These are phyloP conservation scores for Phytophthora idaei DNA, from an alignment of 352 stramenopile genomes.

Conservation along the genomic window DNA sequence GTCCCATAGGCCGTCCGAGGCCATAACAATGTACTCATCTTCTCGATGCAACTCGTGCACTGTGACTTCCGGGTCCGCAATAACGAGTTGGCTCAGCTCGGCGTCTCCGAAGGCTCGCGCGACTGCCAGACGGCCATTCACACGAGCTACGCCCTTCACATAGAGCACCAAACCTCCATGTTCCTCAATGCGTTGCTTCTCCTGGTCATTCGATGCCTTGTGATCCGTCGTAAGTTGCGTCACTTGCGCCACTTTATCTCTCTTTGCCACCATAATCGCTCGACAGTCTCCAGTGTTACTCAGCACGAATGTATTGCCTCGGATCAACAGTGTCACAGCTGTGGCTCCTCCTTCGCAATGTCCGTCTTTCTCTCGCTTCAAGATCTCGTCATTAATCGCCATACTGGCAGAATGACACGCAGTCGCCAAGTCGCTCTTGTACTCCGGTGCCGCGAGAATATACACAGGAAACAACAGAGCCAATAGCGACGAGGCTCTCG, in stretches of 20 bases:
- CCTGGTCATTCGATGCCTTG: slow-evolving; percentile 67
- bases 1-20: slow-evolving; percentile 81
- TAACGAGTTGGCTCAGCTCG: slow-evolving; percentile 64
- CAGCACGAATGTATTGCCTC: slow-evolving; percentile 49
- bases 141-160: slow-evolving; percentile 70
- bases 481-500: slow-evolving; percentile 60
- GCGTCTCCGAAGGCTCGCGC: slow-evolving; percentile 74
- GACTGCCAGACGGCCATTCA: slow-evolving; percentile 75
- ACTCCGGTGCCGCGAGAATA: slow-evolving; percentile 62
- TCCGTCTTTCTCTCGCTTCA: slow-evolving; percentile 51
- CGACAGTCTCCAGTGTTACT: slow-evolving; percentile 85
- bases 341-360: slow-evolving; percentile 69
- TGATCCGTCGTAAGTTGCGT: slow-evolving; percentile 74
- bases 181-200: slow-evolving; percentile 75
- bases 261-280: slow-evolving; percentile 61
- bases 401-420: slow-evolving; percentile 52
- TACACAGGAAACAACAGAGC: slow-evolving; percentile 75
- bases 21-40: slow-evolving; percentile 82
- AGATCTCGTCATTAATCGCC: slow-evolving; percentile 74
- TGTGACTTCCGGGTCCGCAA: slow-evolving; percentile 68
- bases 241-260: slow-evolving; percentile 27
- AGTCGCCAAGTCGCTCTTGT: slow-evolving; percentile 42
- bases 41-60: slow-evolving; percentile 47
- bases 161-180: slow-evolving; percentile 76
- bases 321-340: slow-evolving; percentile 64